A percentile compares a stretch with the other conserved stretches of the same genome.
These are phyloP conservation scores for Thelonectria olida DNA, from an alignment of 2,329 filamentous ascomycete genomes.

Conservation along the genomic window DNA sequence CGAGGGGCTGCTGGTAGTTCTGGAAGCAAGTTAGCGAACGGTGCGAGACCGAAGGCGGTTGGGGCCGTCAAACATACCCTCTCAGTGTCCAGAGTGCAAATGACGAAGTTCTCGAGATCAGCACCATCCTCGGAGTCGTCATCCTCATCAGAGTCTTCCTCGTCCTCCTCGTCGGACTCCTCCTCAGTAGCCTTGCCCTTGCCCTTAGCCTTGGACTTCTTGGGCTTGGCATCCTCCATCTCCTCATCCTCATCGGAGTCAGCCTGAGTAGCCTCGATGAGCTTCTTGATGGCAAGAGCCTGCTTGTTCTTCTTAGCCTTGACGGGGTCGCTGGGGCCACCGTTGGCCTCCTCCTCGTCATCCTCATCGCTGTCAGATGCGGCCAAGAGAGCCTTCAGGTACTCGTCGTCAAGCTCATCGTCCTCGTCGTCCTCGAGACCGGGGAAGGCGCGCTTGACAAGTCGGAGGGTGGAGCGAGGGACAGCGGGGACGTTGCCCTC, in stretches of 20 bases:
- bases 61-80: slow-evolving; percentile 72
- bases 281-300: slow-evolving; percentile 79
- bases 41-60: not conserved
- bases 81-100: slow-evolving; percentile 95
- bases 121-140: slow-evolving; percentile 61
- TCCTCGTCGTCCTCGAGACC: slow-evolving; percentile 67
- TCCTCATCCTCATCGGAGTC: slow-evolving; percentile 72
- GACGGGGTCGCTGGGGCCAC: slow-evolving; percentile 88
- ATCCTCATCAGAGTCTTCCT: slow-evolving; percentile 67
- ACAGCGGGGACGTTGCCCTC: slow-evolving; percentile 68
- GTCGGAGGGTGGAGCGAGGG: slow-evolving; percentile 87
- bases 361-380: slow-evolving; percentile 60
- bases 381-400: slow-evolving; percentile 64
- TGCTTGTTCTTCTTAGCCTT: slow-evolving; percentile 90
- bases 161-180: slow-evolving; percentile 66
- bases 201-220: slow-evolving; percentile 72
- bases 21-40: slow-evolving; percentile 52
- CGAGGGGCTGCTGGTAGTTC: slow-evolving; percentile 94
- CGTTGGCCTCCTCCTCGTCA: slow-evolving; percentile 74
- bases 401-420: slow-evolving; percentile 74
- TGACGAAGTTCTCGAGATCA: slow-evolving; percentile 86
- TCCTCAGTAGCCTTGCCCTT: slow-evolving; percentile 73
- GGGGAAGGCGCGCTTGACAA: slow-evolving; percentile 77
- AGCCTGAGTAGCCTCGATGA: slow-evolving; percentile 73
- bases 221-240: slow-evolving; percentile 75